Conservation (phyloP, 495 filamentous ascomycete genomes). For the Hypoxylon perforatum region DNA sequence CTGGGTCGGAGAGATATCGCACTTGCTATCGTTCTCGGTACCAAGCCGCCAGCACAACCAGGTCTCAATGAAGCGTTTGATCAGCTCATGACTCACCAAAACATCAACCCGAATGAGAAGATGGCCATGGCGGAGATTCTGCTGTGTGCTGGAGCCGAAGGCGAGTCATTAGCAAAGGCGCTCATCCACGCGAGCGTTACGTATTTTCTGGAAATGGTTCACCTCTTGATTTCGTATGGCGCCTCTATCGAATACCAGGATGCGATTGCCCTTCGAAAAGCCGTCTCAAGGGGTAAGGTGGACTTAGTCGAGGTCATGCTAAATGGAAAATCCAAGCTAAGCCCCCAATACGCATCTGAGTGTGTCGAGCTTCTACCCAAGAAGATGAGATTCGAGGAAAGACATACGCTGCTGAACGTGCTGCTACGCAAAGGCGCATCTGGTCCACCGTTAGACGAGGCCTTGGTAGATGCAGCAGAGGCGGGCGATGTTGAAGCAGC, state of each 20-base stretch:
- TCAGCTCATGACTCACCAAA: constrained; percentile 49
- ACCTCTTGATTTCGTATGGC: constrained; percentile 55
- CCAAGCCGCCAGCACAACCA: constrained; percentile 50
- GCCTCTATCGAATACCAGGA: constrained; percentile 59
- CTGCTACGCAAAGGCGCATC: constrained; percentile 56
- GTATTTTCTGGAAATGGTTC: constrained; percentile 58
- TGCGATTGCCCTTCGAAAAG: constrained; percentile 49
- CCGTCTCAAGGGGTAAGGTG: constrained; percentile 50
- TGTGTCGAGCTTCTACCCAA: constrained; percentile 57
- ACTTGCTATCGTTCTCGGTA: constrained; percentile 57
- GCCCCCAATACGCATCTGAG: constrained; percentile 52
- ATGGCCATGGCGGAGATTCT: constrained; percentile 56
- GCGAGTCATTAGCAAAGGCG: constrained; percentile 52
- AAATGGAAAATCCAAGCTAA: constrained; percentile 47
- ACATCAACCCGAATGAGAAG: constrained; percentile 57
- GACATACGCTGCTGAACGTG: constrained; percentile 50
- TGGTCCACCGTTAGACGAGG: constrained; percentile 51
- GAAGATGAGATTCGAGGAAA: constrained; percentile 52
- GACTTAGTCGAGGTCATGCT: constrained; percentile 56
- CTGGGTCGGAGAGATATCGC: constrained; percentile 56
- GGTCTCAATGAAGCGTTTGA: constrained; percentile 54
- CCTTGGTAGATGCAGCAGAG: constrained; percentile 54
- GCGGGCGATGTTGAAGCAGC: constrained; percentile 52
- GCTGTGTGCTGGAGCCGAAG: constrained; percentile 57
- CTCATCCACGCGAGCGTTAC: constrained; percentile 51